Base-by-base conservation (phyloP, 2,329 filamentous ascomycete species). In the Daldinia sp. region DNA sequence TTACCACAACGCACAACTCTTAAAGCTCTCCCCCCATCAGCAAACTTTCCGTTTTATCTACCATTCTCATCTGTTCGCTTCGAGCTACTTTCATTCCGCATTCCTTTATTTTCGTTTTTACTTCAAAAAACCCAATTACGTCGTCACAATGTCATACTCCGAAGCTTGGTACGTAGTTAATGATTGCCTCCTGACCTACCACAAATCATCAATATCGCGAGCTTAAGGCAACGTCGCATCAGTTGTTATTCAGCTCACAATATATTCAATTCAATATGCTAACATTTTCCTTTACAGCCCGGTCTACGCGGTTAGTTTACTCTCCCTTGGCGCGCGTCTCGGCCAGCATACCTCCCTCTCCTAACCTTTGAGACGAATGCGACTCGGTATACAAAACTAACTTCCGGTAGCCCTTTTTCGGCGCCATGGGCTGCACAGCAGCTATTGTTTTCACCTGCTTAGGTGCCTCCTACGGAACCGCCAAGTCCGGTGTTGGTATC, bases 401-500 rank as follows among this genome's bases (percentile, higher is more conserved):
- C 67, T 29, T 62, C 37, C 21, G 8, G 56, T 50, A 77, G 74
- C 89, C 91, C 78, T 94, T 94, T 83, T 94, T 94, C 78, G 91
- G 91, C 81, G 90, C 90, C 75, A 91, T 94, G 87, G 91, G 91
- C 77, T 94, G 91, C 84, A 91, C 90, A 75, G 91, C 88, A 71
- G 93, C 93, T 81, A 97, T 97, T 77, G 92, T 97, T 77, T 97
- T 97, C 86, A 96, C 93, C 79, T 96, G 93, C 82, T 90, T 97
- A 74, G 93, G 95, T 79, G 95, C 95, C 77, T 93, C 95, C 73
- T 99, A 98, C 83, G 95, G 95, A 82, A 99, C 95, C 73, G 95
- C 95, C 78, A 99, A 99, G 88, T 96, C 95, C 77, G 95, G 95
- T 84, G 95, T 98, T 74, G 95, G 95, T 87, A 97, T 99, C 77